Evolutionary conservation across 2,329 filamentous ascomycete species (phyloP).

Genomic region (Diaporthe sp.): DNA sequence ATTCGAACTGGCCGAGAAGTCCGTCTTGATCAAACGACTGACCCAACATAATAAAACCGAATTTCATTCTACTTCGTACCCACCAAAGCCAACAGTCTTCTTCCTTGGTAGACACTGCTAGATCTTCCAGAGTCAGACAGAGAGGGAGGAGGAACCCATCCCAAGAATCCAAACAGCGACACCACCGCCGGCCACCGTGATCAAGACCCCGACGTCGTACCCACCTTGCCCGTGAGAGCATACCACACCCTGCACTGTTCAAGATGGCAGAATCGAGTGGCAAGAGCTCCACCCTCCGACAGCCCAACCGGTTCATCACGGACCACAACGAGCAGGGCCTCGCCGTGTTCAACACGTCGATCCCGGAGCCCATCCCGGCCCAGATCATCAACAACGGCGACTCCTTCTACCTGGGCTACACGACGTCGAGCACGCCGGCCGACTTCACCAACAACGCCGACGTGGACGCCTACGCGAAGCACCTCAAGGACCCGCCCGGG

Average conservation of each 20-base stretch:
- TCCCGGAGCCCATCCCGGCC: slow-evolving; percentile 43
- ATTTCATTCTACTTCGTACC: background rate
- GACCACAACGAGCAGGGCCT: slow-evolving; percentile 50
- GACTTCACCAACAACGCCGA: slow-evolving; percentile 59
- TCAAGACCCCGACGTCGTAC: background rate
- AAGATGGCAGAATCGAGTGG: slow-evolving; percentile 30
- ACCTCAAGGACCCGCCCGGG: slow-evolving; percentile 59
- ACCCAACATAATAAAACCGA: background rate
- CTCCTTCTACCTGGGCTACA: slow-evolving; percentile 50
- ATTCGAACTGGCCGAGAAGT: slow-evolving; percentile 4
- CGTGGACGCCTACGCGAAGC: slow-evolving; percentile 57
- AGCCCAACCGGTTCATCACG: slow-evolving; percentile 48
- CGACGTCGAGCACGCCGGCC: slow-evolving; percentile 60
- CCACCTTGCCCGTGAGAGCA: background rate
- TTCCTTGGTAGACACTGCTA: background rate
- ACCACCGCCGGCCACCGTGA: background rate
- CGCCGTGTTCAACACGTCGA: slow-evolving; percentile 49
- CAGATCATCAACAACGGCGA: slow-evolving; percentile 52
- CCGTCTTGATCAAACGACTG: background rate
- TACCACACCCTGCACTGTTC: background rate
- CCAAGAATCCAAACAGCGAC: background rate
- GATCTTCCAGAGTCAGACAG: background rate
- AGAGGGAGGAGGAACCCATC: background rate
- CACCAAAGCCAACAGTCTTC: background rate
- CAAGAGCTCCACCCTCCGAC: slow-evolving; percentile 26